These are phyloP conservation scores for Fusarium caatingaense DNA, from an alignment of 2,329 filamentous ascomycete genomes.

Conservation along the genomic window DNA sequence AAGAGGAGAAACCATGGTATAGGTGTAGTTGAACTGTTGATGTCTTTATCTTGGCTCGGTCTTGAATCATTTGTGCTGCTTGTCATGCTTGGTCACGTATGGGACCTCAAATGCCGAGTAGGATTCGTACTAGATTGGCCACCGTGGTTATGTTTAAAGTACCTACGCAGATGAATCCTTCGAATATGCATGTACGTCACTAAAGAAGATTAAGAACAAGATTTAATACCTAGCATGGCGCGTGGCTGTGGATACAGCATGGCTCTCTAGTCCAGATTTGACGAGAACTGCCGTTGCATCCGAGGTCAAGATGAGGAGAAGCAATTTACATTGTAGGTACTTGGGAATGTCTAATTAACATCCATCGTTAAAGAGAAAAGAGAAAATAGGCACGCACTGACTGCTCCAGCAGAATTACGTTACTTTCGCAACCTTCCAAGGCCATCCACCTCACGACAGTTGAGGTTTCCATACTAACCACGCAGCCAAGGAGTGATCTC, in stretches of 20 bases:
- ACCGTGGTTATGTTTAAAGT: conserved; percentile 4
- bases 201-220: conserved; percentile 18
- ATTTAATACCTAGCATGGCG: conserved; percentile 10
- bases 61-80: background rate
- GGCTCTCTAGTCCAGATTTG: background rate
- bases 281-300: conserved; percentile 25
- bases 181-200: conserved; percentile 17
- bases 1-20: background rate
- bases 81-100: background rate
- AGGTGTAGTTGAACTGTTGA: background rate
- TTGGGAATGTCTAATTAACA: background rate
- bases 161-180: conserved; percentile 9
- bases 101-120: background rate
- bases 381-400: background rate
- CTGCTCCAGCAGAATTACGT: background rate
- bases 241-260: conserved; percentile 29
- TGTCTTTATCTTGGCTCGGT: background rate
- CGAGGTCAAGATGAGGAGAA: conserved; percentile 16
- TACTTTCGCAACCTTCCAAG: background rate
- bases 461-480: background rate
- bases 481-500: background rate
- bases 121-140: background rate
- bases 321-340: background rate
- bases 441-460: background rate
- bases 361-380: background rate